Evolutionary conservation across 768 basidiomycete species (phyloP), one percentile per base, ranked within the genome.

Genomic region (Psilocybe sp.): DNA sequence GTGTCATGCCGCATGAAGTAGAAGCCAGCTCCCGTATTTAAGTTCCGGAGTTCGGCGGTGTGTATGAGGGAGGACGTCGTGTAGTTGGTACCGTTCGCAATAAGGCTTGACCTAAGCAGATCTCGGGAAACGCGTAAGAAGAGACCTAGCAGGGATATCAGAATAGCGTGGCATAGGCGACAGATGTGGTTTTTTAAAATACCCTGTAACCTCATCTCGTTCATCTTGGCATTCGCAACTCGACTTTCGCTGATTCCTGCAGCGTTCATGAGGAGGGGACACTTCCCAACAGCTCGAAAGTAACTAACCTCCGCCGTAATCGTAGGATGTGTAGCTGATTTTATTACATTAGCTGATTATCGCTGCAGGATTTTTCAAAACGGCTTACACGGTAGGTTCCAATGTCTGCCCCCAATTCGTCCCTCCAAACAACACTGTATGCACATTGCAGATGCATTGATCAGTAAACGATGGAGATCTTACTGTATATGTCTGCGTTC

Each of bases 391-490:
- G 1, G 79, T 80, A 4, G 82, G 81, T 55, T 78, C 73, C 1
- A 78, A 64, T 1, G 80, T 80, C 41, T 78, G 72, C 0, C 82
- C 82, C 80, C 80, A 83, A 42, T 84, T 83, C 1, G 83, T 85
- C 20, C 82, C 83, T 2, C 82, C 82, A 58, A 76, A 80, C 9
- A 78, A 60, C 84, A 85, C 76, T 76, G 38, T 1, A 31, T 34
- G 33, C 23, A 7, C 23, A n/a, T 19, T 19, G 39, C 5, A 31
- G 20, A 32, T n/a, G 31, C 10, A n/a, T 15, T 1, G 19, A 6
- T 13, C 44, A 40, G 3, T 7, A 18, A 15, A 43, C 9, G 37
- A 38, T 38, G n/a, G 47, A 15, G 1, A 33, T 7, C 70, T 20
- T 44, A 76, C 77, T 80, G 56, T 82, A 81, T 13, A 82, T 61